A percentile compares a stretch with the other conserved stretches of the same genome.
Conservation (phyloP, 345 rosid species). For the Citrus australasica region DNA sequence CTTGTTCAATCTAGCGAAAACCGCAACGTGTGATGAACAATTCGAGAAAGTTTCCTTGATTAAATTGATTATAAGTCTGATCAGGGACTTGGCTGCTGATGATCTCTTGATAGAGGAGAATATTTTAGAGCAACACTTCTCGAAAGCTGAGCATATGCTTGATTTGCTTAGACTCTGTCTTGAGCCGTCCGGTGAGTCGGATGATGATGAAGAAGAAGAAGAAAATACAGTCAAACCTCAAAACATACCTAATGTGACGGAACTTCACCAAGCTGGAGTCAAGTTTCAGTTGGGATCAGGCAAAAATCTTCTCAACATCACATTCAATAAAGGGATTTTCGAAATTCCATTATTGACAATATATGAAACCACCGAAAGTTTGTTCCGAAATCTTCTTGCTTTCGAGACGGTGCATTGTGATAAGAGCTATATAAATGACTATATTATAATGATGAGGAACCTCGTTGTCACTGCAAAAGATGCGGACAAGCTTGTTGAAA, state of each 20-base stretch:
- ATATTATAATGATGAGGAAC: slow-evolving; percentile 3
- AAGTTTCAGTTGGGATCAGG: not conserved
- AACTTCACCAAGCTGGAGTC: slow-evolving; percentile 5
- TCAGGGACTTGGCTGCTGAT: not conserved
- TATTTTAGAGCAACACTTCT: not conserved
- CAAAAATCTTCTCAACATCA: not conserved
- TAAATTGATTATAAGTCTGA: not conserved
- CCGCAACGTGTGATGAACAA: no score
- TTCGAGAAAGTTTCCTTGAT: not conserved
- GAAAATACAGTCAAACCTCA: not conserved
- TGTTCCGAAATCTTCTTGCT: not conserved
- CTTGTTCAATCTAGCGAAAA: not conserved
- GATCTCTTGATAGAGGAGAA: not conserved
- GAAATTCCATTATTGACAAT: not conserved
- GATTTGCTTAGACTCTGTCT: not conserved
- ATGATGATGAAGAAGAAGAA: no score
- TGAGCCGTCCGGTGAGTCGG: not conserved
- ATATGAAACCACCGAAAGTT: not conserved
- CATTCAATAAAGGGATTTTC: not conserved
- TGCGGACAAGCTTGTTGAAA: slow-evolving; percentile 5
- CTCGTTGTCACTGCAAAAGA: slow-evolving; percentile 13
- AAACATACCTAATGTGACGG: not conserved
- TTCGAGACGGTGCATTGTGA: not conserved
- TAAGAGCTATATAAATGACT: not conserved
- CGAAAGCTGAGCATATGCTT: not conserved